Base-by-base conservation (phyloP, 805 yeast species). In the Sugiyamaella qingdaonensis region DNA sequence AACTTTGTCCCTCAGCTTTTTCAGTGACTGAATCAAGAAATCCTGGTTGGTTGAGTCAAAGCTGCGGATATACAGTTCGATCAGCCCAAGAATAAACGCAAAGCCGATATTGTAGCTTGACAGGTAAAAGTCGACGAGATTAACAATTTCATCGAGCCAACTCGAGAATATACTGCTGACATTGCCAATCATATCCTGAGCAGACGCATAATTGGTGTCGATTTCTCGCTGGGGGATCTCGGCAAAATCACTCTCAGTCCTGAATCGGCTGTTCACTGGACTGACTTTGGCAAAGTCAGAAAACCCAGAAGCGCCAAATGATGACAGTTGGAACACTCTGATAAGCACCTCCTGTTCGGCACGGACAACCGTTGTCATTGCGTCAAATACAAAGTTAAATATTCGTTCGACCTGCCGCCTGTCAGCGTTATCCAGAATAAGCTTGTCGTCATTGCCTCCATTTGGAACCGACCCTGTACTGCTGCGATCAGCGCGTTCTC, bases 31-130 rank as follows among this genome's bases (percentile, higher is more conserved):
- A 54, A 78, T 71, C 18, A 78, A 69, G 59, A 77, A 88, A 57
- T 87, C 96, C 62, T 85, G 90, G 64, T 80, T 79, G 1, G 84
- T 73, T 8, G 78, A 69, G 9, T 76, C 76, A 16, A 74, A 63
- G 10, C 60, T 63, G 21, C 60, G 61, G 4, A 68, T 59, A n/a
- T 70, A 66, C 24, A 68, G 60, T 54, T 81, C 84, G 9, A 81
- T 58, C 36, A 73, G 64, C 1, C 74, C 60, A 45, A 77, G 56
- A 1, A 79, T 59, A 2, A 73, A 68, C 0, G 84, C 80, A 13
- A 71, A 66, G 32, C 74, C 72, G 10, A 76, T 63, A 36, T 70
- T 69, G 36, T 73, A 71, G 13, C 64, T 59, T 67, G 76, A 64
- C 58, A 78, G 52, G 36, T 67, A 48, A 47, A 59, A 53, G 56